Base-by-base conservation (phyloP, 2,329 filamentous ascomycete genomes). In the Venturia effusa region DNA sequence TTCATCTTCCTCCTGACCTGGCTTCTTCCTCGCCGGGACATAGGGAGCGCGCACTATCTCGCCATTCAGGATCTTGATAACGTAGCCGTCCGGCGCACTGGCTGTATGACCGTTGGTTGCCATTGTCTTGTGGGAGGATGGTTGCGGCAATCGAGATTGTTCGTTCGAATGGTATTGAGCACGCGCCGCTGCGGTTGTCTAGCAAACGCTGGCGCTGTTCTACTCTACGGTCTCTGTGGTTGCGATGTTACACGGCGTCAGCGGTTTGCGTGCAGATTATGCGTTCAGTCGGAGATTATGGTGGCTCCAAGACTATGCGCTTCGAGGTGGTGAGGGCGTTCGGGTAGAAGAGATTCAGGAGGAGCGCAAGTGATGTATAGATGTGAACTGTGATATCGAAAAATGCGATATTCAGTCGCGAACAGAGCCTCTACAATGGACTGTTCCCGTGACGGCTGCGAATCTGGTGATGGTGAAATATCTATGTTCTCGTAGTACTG, bases 1-100 rank as follows among this genome's bases (percentile, higher is more conserved):
- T 76, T 97, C 93, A 74, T 96, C 92, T 73, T 89, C 64, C 85
- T 83, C 59, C 84, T 83, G 55, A 81, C 79, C 67, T n/a, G 51
- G 61, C 48, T 51, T 37, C 48, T 59, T 24, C 17, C 61, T 34
- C 10, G 61, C 22, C 24, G 60, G 60, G 24, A 45, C 32, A 41
- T 62, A 62, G 37, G 60, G 60, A 7, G 43, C 60, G 60, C 39
- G 40, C 1, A 62, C 41, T 41, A 62, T 48, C 22, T 45, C 43
- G 22, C 60, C 60, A 32, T 40, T 61, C 59, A 45, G 15, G 24
- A 41, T 61, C 37, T 61, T 45, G 59, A 57, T 57, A 34, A 57
- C 51, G 51, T 57, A 57, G 37, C 59, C 59, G 41, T 61, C 24
- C n/a, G 41, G 59, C 13, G 37, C 37, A 27, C 17, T 40, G 27